These are phyloP conservation scores for Solanum chiquidenum DNA, from an alignment of 257 asterid species.

Conservation along the genomic window DNA sequence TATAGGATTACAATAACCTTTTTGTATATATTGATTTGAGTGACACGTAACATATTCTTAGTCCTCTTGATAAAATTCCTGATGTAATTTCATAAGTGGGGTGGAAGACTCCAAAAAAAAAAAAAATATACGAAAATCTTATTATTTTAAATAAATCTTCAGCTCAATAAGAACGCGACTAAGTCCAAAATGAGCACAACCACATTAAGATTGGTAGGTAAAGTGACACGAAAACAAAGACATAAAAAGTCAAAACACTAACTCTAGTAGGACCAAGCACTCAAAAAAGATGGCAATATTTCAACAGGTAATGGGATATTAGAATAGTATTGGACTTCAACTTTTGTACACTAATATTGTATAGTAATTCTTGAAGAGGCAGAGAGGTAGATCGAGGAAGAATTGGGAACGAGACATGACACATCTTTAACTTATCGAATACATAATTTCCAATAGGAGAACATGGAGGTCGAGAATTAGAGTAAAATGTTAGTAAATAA, in stretches of 20 bases:
- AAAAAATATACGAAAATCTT: accelerated
- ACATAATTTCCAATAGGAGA: no score
- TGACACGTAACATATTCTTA: not conserved
- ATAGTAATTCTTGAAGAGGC: not conserved
- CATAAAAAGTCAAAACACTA: not conserved
- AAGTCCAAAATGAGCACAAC: not conserved
- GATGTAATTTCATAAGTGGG: not conserved
- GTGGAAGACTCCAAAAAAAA: not conserved
- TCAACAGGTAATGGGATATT: not conserved
- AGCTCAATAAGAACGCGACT: not conserved
- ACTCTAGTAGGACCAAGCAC: not conserved
- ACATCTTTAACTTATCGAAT: not conserved
- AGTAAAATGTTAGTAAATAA: no score
- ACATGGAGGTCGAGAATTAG: not conserved
- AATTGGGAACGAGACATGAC: not conserved
- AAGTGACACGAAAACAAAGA: not conserved
- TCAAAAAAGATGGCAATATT: not conserved
- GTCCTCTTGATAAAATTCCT: not conserved
- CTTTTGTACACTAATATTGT: not conserved
- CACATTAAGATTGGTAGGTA: not conserved
- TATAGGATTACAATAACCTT: not conserved
- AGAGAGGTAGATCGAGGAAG: not conserved
- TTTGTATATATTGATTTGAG: not conserved
- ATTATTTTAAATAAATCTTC: not conserved
- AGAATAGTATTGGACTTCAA: not conserved